Evolutionary conservation across 75 land plant species (phyloP).

Genomic region (Isoetes taiwanensis): DNA sequence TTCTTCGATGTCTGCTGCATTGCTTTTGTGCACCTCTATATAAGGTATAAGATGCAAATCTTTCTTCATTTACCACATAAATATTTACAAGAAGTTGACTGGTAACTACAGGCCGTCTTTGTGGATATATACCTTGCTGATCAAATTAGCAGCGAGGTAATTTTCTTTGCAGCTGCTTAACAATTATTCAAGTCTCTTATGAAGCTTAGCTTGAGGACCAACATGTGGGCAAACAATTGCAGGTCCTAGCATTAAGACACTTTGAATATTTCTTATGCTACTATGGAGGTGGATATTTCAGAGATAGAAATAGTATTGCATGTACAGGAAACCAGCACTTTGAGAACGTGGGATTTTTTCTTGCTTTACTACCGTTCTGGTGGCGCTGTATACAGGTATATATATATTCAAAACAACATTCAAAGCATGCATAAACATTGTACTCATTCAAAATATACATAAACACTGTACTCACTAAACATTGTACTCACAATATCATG

Average conservation of each 20-base stretch:
- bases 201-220: too few relatives aligned
- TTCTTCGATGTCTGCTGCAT: too few relatives aligned
- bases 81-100: not conserved
- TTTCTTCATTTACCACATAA: not conserved
- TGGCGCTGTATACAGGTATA: conserved; percentile 20
- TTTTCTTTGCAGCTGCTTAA: not conserved
- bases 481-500: too few relatives aligned
- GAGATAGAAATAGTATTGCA: not conserved
- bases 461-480: too few relatives aligned
- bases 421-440: too few relatives aligned
- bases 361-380: conserved; percentile 18
- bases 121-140: conserved; percentile 97
- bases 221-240: too few relatives aligned
- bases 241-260: conserved; percentile 12
- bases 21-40: too few relatives aligned
- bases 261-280: conserved; percentile 16
- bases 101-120: conserved; percentile 50
- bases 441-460: too few relatives aligned
- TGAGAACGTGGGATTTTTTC: conserved; percentile 7
- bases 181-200: too few relatives aligned
- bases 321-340: conserved; percentile 12
- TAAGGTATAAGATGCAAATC: not conserved
- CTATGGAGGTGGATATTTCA: conserved; percentile 15
- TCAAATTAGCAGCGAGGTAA: conserved; percentile 74
- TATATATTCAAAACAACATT: too few relatives aligned